These are phyloP conservation scores for Neofusicoccum sp. DNA, from an alignment of 2,329 filamentous ascomycete genomes.

Conservation along the genomic window DNA sequence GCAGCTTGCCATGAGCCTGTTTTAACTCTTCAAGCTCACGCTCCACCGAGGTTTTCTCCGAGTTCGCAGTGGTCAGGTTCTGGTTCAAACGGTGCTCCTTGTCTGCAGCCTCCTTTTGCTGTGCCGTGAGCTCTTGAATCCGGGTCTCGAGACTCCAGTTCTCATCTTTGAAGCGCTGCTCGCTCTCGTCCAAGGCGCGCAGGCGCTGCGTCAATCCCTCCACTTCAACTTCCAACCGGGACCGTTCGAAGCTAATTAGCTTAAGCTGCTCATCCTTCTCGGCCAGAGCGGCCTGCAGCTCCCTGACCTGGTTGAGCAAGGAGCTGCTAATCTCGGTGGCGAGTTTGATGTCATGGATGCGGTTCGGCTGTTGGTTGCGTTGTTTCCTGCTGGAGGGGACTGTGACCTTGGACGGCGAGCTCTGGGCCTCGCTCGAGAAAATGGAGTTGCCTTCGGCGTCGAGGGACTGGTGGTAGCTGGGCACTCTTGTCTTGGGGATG, in stretches of 20 bases:
- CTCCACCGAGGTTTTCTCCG: constrained; percentile 75
- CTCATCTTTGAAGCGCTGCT: constrained; percentile 95
- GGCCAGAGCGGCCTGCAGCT: constrained; percentile 77
- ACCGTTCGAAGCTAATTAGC: constrained; percentile 69
- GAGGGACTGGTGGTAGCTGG: constrained; percentile 50
- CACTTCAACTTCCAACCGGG: constrained; percentile 76
- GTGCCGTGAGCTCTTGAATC: constrained; percentile 75
- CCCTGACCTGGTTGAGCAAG: constrained; percentile 87
- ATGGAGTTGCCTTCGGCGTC: constrained; percentile 34
- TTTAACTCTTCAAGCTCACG: constrained; percentile 90
- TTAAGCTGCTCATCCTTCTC: constrained; percentile 88
- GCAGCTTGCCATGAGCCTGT: constrained; percentile 71
- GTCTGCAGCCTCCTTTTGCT: constrained; percentile 72
- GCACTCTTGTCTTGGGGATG: constrained; percentile 74
- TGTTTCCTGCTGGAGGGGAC: constrained; percentile 79
- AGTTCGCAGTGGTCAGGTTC: constrained; percentile 64
- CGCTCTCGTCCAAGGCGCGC: constrained; percentile 83
- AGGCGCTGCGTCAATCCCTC: constrained; percentile 78
- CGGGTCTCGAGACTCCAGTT: constrained; percentile 97
- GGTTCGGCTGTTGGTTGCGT: constrained; percentile 82
- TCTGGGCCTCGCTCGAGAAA: constrained; percentile 79
- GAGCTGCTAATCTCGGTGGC: constrained; percentile 98
- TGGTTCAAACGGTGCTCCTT: constrained; percentile 80
- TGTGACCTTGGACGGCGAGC: constrained; percentile 83
- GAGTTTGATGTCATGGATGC: constrained; percentile 94